Evolutionary conservation across 2,329 filamentous ascomycete species (phyloP).

Genomic region (Ambrosiella xylebori): DNA sequence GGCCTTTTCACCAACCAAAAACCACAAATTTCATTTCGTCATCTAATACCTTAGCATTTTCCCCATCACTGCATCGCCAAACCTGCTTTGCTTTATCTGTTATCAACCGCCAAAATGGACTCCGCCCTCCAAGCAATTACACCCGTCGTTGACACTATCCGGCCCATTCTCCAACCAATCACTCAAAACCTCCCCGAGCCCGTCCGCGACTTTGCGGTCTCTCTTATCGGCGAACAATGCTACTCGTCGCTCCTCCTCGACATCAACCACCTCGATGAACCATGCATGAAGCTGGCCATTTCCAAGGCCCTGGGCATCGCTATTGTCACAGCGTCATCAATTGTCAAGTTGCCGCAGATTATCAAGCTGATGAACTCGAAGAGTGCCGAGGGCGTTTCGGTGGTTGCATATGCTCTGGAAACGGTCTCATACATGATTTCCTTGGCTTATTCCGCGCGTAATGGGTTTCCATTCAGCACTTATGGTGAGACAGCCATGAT

Average conservation of each 20-base stretch:
- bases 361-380: conserved; percentile 71
- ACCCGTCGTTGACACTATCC: conserved; percentile 41
- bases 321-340: conserved; percentile 75
- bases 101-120: not conserved
- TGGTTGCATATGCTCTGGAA: conserved; percentile 85
- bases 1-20: not conserved
- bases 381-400: conserved; percentile 70
- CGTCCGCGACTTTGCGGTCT: conserved; percentile 55
- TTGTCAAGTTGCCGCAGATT: conserved; percentile 96
- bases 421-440: conserved; percentile 75
- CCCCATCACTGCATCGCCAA: not conserved
- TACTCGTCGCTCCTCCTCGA: conserved; percentile 76
- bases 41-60: not conserved
- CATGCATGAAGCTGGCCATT: conserved; percentile 75
- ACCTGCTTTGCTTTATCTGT: not conserved
- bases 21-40: not conserved
- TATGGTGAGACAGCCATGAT: conserved; percentile 92
- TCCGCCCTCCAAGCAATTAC: conserved; percentile 11
- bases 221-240: conserved; percentile 68
- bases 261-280: conserved; percentile 57
- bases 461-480: conserved; percentile 87
- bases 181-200: conserved; percentile 58
- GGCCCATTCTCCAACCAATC: conserved; percentile 47
- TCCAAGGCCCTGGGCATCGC: conserved; percentile 86
- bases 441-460: conserved; percentile 80